These are phyloP conservation scores for Aspergillus glaucus DNA, from an alignment of 2,329 filamentous ascomycete species.

Conservation along the genomic window DNA sequence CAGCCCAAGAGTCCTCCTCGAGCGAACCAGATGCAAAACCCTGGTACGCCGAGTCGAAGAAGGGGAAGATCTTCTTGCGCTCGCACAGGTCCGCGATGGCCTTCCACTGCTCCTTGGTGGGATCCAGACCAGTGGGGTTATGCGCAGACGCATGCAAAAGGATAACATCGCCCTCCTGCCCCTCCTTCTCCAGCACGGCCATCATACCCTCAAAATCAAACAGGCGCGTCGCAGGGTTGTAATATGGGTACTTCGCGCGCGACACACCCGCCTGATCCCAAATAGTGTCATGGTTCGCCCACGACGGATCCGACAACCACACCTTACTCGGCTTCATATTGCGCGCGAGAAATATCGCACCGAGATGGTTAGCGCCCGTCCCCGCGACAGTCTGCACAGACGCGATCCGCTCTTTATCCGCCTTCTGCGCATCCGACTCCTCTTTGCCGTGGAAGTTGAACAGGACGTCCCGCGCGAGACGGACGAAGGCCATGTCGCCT, in stretches of 20 bases:
- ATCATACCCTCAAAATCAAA: constrained; percentile 55
- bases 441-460: constrained; percentile 57
- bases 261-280: constrained; percentile 69
- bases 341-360: constrained; percentile 80
- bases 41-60: constrained; percentile 97
- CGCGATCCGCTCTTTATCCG: constrained; percentile 45
- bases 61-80: constrained; percentile 81
- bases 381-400: constrained; percentile 93
- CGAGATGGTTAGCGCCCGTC: constrained; percentile 88
- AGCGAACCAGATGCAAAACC: constrained; percentile 91
- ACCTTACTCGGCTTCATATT: constrained; percentile 71
- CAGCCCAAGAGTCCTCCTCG: constrained; percentile 74
- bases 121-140: constrained; percentile 95
- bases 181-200: constrained; percentile 77
- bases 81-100: constrained; percentile 73
- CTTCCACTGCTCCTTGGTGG: constrained; percentile 86
- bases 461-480: constrained; percentile 80
- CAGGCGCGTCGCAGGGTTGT: constrained; percentile 55
- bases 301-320: constrained; percentile 91
- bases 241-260: constrained; percentile 84
- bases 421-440: constrained; percentile 6
- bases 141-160: constrained; percentile 92
- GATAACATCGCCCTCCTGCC: constrained; percentile 73
- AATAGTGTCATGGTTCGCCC: constrained; percentile 97
- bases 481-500: constrained; percentile 74